Conservation (phyloP, 768 basidiomycete genomes). For the Melanogaster broomeanus region DNA sequence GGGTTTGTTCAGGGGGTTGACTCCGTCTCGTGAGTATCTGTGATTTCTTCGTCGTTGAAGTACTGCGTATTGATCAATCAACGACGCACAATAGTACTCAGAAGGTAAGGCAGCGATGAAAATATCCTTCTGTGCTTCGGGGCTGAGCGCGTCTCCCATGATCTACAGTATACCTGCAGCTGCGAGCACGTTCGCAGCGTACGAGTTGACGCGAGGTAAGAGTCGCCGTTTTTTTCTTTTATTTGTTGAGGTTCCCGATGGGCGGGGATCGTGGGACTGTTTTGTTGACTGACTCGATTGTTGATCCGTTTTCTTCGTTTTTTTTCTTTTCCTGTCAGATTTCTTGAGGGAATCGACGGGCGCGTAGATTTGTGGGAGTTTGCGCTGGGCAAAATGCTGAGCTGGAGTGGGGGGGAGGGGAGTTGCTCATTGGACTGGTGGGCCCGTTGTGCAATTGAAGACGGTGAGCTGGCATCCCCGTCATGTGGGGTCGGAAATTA, state of each 20-base stretch:
- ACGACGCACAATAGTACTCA: slow-evolving; percentile 46
- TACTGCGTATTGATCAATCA: background rate
- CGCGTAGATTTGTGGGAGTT: slow-evolving; percentile 6
- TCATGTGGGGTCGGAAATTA: no score
- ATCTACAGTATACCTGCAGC: slow-evolving; percentile 80
- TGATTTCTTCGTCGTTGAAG: background rate
- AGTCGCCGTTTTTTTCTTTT: background rate
- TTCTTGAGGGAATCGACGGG: slow-evolving; percentile 28
- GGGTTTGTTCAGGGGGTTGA: slow-evolving; percentile 73
- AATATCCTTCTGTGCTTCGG: background rate
- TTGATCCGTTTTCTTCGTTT: background rate
- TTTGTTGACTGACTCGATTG: no score
- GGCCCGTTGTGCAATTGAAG: no score
- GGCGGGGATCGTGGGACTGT: no score
- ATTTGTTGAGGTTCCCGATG: background rate
- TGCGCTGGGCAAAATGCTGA: no score
- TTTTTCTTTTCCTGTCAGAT: slow-evolving; percentile 6
- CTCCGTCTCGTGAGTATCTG: slow-evolving; percentile 68
- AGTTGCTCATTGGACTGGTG: no score
- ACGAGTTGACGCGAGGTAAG: slow-evolving; percentile 78
- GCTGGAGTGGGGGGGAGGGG: no score
- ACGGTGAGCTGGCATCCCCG: no score
- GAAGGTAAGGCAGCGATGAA: slow-evolving; percentile 46
- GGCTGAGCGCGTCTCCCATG: slow-evolving; percentile 2
- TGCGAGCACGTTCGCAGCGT: slow-evolving; percentile 87